A percentile compares a stretch with the other conserved stretches of the same genome.
Conservation (phyloP, 345 rosid species). For the Salix purpurea region DNA sequence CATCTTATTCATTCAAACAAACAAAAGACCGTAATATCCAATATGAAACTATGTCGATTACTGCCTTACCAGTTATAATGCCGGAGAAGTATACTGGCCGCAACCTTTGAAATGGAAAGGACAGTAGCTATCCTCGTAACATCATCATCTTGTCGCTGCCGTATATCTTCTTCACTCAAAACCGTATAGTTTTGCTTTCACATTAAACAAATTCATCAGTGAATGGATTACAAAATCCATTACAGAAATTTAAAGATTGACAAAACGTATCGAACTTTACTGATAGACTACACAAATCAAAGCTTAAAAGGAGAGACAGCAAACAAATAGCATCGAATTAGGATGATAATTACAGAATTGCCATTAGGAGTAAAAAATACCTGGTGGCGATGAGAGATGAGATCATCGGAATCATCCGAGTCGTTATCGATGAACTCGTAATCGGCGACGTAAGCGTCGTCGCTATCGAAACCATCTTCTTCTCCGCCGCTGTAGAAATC, state of each 20-base stretch:
- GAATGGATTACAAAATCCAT: not conserved
- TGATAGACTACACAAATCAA: not conserved
- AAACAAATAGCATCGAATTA: not conserved
- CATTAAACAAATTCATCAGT: not conserved
- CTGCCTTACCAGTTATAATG: conserved; percentile 27
- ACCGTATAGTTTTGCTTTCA: conserved; percentile 28
- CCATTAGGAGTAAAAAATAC: conserved; percentile 13
- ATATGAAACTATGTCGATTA: not conserved
- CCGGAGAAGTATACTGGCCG: conserved; percentile 28
- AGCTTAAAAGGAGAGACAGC: not conserved
- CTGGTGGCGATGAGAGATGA: conserved; percentile 61
- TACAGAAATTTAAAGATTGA: not conserved
- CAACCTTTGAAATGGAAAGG: conserved; percentile 28
- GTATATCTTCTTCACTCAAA: conserved; percentile 25
- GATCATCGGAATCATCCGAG: conserved; percentile 67
- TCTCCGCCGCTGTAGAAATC: conserved; percentile 79
- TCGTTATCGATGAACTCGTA: conserved; percentile 69
- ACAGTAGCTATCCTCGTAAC: conserved; percentile 25
- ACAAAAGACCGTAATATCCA: not conserved
- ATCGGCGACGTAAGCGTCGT: conserved; percentile 54
- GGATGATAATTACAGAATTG: not conserved
- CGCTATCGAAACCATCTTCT: conserved; percentile 41
- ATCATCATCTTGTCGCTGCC: conserved; percentile 27
- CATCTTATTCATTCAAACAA: not conserved
- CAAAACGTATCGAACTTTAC: not conserved